phyloP scores from a whole-genome alignment of 2,329 filamentous ascomycete genomes.

The Stachybotrys echinatus region DNA sequence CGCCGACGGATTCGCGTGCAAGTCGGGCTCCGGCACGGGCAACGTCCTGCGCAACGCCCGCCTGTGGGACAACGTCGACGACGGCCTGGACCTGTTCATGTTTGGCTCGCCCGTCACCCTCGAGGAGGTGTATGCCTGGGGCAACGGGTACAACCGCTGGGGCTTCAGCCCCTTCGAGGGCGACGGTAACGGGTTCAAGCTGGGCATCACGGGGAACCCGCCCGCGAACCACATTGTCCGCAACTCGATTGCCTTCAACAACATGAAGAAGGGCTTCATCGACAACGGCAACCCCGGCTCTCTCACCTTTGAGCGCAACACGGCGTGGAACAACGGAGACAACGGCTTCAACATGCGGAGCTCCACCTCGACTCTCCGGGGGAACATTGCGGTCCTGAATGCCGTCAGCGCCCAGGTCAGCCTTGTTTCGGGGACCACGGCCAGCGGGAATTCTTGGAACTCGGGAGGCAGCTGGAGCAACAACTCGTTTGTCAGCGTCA shows the following conservation, averaged over 20 bases:
- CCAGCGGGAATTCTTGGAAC: constrained; percentile 36
- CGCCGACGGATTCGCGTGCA: constrained; percentile 41
- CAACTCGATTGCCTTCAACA: constrained; percentile 37
- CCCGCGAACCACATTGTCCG: constrained; percentile 35
- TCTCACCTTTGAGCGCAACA: constrained; percentile 34
- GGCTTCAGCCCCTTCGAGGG: constrained; percentile 35
- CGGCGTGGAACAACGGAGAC: constrained; percentile 39
- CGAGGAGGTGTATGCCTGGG: constrained; percentile 36
- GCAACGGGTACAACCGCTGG: constrained; percentile 40
- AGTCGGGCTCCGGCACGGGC: constrained; percentile 37
- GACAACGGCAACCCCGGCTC: constrained; percentile 38
- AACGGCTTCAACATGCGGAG: constrained; percentile 32
- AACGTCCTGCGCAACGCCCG: constrained; percentile 36
- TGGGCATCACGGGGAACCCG: constrained; percentile 31
- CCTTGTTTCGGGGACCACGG: constrained; percentile 14
- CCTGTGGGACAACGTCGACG: constrained; percentile 43
- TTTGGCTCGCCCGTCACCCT: constrained; percentile 35
- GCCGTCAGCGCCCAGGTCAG: constrained; percentile 12
- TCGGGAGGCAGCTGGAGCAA: constrained; percentile 30
- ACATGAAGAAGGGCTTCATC: constrained; percentile 38
- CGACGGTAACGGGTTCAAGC: constrained; percentile 42
- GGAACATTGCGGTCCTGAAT: constrained; percentile 34
- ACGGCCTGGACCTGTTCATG: constrained; percentile 37
- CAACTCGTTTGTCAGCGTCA: constrained; percentile 30
- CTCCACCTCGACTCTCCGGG: constrained; percentile 26